A percentile compares a stretch with the other conserved stretches of the same genome.
Evolutionary conservation across 1,139 yeast species (phyloP).

Genomic region (Debaryomycetaceae sp.): DNA sequence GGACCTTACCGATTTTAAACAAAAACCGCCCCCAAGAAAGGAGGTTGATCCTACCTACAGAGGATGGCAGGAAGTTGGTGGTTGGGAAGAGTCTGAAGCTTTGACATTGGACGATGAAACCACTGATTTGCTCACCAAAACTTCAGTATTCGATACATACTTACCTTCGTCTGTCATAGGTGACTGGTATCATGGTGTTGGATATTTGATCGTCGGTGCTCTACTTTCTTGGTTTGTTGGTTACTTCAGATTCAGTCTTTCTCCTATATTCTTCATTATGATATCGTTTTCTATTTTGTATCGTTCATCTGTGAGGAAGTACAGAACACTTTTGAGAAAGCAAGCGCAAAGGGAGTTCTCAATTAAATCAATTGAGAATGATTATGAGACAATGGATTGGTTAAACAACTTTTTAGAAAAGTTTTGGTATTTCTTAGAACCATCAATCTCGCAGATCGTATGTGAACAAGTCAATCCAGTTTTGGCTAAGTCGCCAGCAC

Average conservation of each 20-base stretch:
- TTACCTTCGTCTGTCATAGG: slow-evolving; percentile 76
- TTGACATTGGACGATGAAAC: slow-evolving; percentile 69
- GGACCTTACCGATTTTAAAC: slow-evolving; percentile 30
- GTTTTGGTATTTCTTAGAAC: slow-evolving; percentile 90
- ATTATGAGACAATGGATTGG: slow-evolving; percentile 95
- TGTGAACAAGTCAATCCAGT: slow-evolving; percentile 80
- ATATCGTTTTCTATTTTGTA: slow-evolving; percentile 62
- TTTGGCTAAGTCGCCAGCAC: slow-evolving; percentile 71
- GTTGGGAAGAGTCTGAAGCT: slow-evolving; percentile 69
- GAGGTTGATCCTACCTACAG: slow-evolving; percentile 64
- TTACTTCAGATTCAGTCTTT: slow-evolving; percentile 69
- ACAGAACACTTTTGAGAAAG: slow-evolving; percentile 71
- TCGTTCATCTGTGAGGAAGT: slow-evolving; percentile 78
- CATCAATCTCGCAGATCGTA: slow-evolving; percentile 82
- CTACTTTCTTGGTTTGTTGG: slow-evolving; percentile 77
- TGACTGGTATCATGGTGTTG: slow-evolving; percentile 94
- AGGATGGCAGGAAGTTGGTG: slow-evolving; percentile 95
- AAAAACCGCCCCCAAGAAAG: slow-evolving; percentile 48
- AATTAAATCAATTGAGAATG: slow-evolving; percentile 75
- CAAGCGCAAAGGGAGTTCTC: slow-evolving; percentile 84
- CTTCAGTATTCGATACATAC: slow-evolving; percentile 68
- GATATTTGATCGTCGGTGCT: slow-evolving; percentile 60
- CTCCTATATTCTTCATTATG: slow-evolving; percentile 74
- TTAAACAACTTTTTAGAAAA: slow-evolving; percentile 79
- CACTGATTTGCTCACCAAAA: slow-evolving; percentile 58